Base-by-base conservation (phyloP, 352 stramenopile species). In the Phytopythium helicoides region DNA sequence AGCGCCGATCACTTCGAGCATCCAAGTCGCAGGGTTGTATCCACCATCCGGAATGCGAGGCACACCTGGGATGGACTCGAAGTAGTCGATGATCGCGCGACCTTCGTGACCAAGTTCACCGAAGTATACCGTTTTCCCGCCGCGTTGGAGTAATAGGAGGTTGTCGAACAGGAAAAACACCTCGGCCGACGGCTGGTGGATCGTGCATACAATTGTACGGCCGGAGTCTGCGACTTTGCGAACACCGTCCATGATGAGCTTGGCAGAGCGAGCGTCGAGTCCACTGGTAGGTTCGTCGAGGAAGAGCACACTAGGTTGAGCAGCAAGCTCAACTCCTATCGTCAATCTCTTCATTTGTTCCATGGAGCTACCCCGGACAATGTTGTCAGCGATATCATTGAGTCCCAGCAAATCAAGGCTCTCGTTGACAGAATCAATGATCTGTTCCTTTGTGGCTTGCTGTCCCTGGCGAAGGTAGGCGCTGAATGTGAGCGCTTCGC, bases 401-500 rank as follows among this genome's bases (percentile, higher is more conserved):
- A 87, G 64, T 23, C 68, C 68, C 40, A 96, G 76, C n/a, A 90
- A 60, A 61, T 96, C 77, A 40, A 96, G 67, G 62, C 96, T 89
- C 63, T 97, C 91, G 16, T 70, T 56, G 52, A 86, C 71, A 60
- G 67, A 66, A 35, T 71, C 66, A 56, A 66, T 60, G 22, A 71
- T 49, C 23, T 57, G 36, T 12, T 41, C 36, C 36, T n/a, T 41
- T 3, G 36, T 21, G 6, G n/a, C 36, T 19, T 41, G 14, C n/a
- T 41, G 36, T n/a, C 36, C 36, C 36, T 41, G 36, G 16, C 92
- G 76, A 47, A 98, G 65, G 55, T 90, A 91, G 0, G 92, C 89
- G 34, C 83, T 96, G 60, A 98, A 98, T 1, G 73, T 74, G 16
- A 98, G 80, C 9, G 90, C 86, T 48, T 98, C 95, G 18, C 90